Percentiles rank a stretch among this genome's conserved stretches.
Evolutionary conservation across 768 basidiomycete genomes (phyloP).

Genomic region (Mycena chlorophos): DNA sequence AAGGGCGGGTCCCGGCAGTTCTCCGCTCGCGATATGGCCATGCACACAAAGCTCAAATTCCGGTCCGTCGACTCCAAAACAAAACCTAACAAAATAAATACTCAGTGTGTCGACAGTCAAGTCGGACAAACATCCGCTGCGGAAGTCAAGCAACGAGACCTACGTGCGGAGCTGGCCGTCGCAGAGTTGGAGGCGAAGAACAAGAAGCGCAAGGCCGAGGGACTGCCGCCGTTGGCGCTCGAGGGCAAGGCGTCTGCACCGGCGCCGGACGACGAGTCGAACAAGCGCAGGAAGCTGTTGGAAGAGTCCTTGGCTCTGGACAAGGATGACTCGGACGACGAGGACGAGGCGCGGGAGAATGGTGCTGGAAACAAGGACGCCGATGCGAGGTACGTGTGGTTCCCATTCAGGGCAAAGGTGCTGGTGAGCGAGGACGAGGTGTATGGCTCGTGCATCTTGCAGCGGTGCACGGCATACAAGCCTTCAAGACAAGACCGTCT

Average conservation of each 20-base stretch:
- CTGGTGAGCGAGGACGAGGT: no score
- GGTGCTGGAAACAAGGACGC: constrained; percentile 30
- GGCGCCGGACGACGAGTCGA: constrained; percentile 55
- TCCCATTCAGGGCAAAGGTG: no score
- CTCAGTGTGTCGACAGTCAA: constrained; percentile 50
- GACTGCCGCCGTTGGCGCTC: constrained; percentile 52
- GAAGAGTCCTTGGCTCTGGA: constrained; percentile 87
- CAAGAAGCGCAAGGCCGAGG: constrained; percentile 91
- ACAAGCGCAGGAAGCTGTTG: constrained; percentile 84
- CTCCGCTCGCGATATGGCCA: constrained; percentile 90
- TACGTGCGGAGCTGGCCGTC: constrained; percentile 76
- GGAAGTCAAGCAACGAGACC: constrained; percentile 78
- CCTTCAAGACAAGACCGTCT: no score
- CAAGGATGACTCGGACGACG: constrained; percentile 83
- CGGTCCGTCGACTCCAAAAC: constrained; percentile 48
- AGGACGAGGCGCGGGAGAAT: constrained; percentile 37
- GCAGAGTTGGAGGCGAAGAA: constrained; percentile 88
- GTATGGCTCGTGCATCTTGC: no score
- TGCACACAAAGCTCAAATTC: constrained; percentile 98
- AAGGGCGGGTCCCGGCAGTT: constrained; percentile 91
- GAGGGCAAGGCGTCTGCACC: constrained; percentile 32
- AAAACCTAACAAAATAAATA: neutral
- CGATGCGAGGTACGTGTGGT: constrained; percentile 46
- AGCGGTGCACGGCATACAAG: no score
- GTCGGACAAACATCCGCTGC: constrained; percentile 81